Percentiles rank a stretch among this genome's conserved stretches.
These are phyloP conservation scores for Coemansia sp. DNA, from an alignment of 192 early-diverging fungal genomes.

Conservation along the genomic window DNA sequence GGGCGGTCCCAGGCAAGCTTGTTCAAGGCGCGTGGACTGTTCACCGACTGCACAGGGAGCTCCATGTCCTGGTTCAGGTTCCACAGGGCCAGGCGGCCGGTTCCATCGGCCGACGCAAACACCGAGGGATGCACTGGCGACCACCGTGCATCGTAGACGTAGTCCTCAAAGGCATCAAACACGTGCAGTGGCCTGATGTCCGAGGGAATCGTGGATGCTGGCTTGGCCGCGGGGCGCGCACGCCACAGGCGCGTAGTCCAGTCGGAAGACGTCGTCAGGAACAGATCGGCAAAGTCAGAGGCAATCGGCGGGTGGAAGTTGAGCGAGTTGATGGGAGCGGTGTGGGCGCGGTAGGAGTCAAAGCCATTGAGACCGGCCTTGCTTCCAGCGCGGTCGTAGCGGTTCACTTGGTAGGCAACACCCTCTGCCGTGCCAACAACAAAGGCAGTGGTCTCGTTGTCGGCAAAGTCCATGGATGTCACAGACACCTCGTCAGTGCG, in stretches of 20 bases:
- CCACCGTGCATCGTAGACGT: constrained; percentile 98
- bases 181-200: constrained; percentile 73
- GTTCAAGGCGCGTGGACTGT: constrained; percentile 78
- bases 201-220: constrained; percentile 37
- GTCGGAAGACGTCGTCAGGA: constrained; percentile 89
- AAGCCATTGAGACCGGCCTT: constrained; percentile 93
- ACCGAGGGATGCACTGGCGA: constrained; percentile 94
- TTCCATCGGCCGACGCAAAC: constrained; percentile 91
- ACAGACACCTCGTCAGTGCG: constrained; percentile 94
- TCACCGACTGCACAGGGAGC: constrained; percentile 55
- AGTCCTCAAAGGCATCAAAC: constrained; percentile 94
- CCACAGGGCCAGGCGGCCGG: constrained; percentile 89
- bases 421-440: constrained; percentile 98
- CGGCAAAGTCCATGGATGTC: constrained; percentile 88
- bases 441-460: constrained; percentile 90
- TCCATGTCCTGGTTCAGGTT: constrained; percentile 91
- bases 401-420: constrained; percentile 89
- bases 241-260: constrained; percentile 99
- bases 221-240: constrained; percentile 61
- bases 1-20: constrained; percentile 94
- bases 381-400: constrained; percentile 93
- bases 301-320: constrained; percentile 84
- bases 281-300: constrained; percentile 89
- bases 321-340: constrained; percentile 84
- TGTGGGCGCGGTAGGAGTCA: constrained; percentile 88